Percentiles rank a stretch among this genome's conserved stretches.
Evolutionary conservation across 2,329 filamentous ascomycete species (phyloP).

Genomic region (Nemania sp.): DNA sequence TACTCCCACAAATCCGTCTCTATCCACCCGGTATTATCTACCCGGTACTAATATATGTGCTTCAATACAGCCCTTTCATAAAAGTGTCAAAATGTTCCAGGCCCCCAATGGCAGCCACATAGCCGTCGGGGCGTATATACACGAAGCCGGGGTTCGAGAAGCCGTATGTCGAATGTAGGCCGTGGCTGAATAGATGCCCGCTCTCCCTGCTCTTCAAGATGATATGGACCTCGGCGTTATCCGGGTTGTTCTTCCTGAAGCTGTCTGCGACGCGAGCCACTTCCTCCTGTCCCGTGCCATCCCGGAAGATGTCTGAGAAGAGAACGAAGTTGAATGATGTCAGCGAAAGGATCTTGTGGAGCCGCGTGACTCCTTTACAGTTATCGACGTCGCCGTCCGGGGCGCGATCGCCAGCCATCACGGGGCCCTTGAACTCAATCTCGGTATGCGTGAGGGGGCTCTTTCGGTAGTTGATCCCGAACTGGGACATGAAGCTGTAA

Average conservation of each 20-base stretch:
- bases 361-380: not conserved
- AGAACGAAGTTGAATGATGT: slow-evolving; percentile 7
- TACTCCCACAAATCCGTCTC: not conserved
- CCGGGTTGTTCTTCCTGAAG: not conserved
- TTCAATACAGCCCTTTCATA: not conserved
- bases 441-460: not conserved
- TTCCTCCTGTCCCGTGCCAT: not conserved
- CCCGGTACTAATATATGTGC: not conserved
- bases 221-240: slow-evolving; percentile 4
- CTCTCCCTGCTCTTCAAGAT: slow-evolving; percentile 7
- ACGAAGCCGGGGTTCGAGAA: slow-evolving; percentile 14
- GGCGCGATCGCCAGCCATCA: slow-evolving; percentile 10
- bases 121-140: slow-evolving; percentile 14
- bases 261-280: not conserved
- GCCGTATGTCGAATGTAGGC: slow-evolving; percentile 8
- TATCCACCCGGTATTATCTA: no score
- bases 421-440: not conserved
- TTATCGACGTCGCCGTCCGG: slow-evolving; percentile 9
- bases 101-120: slow-evolving; percentile 9
- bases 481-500: slow-evolving; percentile 12
- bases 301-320: not conserved
- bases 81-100: slow-evolving; percentile 7
- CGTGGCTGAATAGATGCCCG: slow-evolving; percentile 3
- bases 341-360: slow-evolving; percentile 1
- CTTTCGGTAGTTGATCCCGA: slow-evolving; percentile 14